A percentile compares a stretch with the other conserved stretches of the same genome.
Conservation (phyloP, 1,139 yeast species). For the Hansenula sp. region DNA sequence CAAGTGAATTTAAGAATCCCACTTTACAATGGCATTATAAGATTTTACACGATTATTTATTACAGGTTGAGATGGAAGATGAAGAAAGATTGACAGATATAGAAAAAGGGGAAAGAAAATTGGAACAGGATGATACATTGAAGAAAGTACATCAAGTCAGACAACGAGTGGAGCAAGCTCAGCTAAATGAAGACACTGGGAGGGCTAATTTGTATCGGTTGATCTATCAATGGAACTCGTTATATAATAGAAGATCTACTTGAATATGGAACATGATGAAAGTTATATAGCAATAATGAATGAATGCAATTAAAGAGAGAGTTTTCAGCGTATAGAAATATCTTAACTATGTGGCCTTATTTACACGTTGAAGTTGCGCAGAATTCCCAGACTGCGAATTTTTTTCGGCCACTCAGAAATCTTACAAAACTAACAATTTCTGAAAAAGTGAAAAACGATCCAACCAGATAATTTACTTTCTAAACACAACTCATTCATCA, state of each 20-base stretch:
- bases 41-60: conserved; percentile 59
- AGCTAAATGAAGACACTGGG: conserved; percentile 4
- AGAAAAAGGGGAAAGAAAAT: conserved; percentile 6
- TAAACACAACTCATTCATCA: background rate
- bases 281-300: background rate
- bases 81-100: conserved; percentile 25
- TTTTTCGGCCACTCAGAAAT: background rate
- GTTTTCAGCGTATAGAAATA: too few relatives aligned
- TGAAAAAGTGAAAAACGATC: background rate
- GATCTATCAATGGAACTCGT: conserved; percentile 18
- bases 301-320: too few relatives aligned
- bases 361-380: background rate
- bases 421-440: background rate
- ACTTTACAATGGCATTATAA: conserved; percentile 63
- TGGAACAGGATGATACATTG: conserved; percentile 30
- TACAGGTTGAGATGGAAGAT: conserved; percentile 52
- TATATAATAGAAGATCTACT: conserved; percentile 4
- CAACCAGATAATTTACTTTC: background rate
- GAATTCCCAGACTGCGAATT: background rate
- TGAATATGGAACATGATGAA: background rate
- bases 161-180: conserved; percentile 10
- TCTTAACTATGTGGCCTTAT: background rate
- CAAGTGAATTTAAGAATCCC: conserved; percentile 63
- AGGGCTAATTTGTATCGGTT: conserved; percentile 6
- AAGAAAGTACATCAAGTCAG: conserved; percentile 23